These are phyloP conservation scores for Tricholoma furcatifolium DNA, from an alignment of 768 basidiomycete genomes.

Conservation along the genomic window DNA sequence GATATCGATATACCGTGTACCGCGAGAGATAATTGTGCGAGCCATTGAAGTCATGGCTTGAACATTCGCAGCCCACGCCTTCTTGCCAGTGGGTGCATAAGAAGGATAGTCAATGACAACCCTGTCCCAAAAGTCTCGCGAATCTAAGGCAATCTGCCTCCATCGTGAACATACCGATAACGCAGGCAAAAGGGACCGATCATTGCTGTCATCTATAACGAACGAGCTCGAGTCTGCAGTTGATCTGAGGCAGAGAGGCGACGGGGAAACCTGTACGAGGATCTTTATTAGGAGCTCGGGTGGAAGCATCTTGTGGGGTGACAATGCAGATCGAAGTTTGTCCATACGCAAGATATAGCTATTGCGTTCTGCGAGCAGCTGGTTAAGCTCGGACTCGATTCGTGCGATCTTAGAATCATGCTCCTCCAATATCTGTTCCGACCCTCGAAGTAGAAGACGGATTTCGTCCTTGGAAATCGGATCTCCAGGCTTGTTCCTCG, in stretches of 20 bases:
- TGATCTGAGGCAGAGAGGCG: not conserved
- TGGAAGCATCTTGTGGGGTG: conserved; percentile 5
- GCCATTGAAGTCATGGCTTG: not conserved
- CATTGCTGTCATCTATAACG: not conserved
- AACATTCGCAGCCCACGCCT: not conserved
- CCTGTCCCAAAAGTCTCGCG: conserved; percentile 2
- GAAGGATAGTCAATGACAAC: not conserved
- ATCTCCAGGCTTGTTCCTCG: conserved; percentile 2
- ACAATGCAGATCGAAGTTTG: conserved; percentile 3
- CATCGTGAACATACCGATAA: conserved; percentile 6
- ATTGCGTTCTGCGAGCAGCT: not conserved
- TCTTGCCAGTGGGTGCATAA: not conserved
- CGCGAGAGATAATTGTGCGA: not conserved
- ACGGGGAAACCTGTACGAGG: not conserved
- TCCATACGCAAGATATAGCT: not conserved
- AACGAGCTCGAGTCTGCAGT: not conserved
- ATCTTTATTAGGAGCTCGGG: conserved; percentile 4
- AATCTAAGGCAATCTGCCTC: conserved; percentile 4
- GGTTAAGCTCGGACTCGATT: not conserved
- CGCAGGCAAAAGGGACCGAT: not conserved
- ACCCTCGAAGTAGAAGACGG: not conserved
- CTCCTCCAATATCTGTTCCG: not conserved
- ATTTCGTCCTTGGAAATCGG: not conserved
- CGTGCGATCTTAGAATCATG: not conserved
- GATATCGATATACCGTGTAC: not conserved